Base-by-base conservation (phyloP, 192 early-diverging fungal species). In the Coemansia sp. region DNA sequence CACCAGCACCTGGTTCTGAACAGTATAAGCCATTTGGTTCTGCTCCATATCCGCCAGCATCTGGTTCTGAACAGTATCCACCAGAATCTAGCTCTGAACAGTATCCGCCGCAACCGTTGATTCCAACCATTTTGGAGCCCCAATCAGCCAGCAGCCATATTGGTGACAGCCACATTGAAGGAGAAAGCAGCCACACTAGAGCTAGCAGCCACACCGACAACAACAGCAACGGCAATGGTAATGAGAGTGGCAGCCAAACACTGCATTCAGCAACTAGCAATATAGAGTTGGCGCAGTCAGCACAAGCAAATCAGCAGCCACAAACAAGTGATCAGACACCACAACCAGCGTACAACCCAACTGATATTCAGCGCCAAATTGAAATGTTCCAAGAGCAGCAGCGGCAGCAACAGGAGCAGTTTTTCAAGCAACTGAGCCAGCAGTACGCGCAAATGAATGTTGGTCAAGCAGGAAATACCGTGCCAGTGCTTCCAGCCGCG, bases 361-460 rank as follows among this genome's bases (percentile, higher is more conserved):
- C 52, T 12, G 55, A 51, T 27, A 54, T 78, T 27, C 71, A 79
- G 58, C 59, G 68, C 52, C 76, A 79, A 38, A 70, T 79, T 1
- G 63, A 59, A 11, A 26, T 63, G 57, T 79, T 79, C 58, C 76
- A 79, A 67, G 71, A 73, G 64, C 76, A 79, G 62, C 76, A 79
- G 64, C 66, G 71, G 1, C 57, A 60, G 52, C 71, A 73, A 53
- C 76, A 79, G 64, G 61, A 79, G 41, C 65, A 66, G 71, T 79
- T 79, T 38, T 66, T 73, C 27, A 52, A 54, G 24, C 76, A 79
- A 48, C 58, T 79, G 7, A 54, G 54, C 19, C 62, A 68, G 60
- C 70, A 79, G 53, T 78, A 78, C 26, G 59, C 66, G 3, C 62
- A 58, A 23, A 64, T 78, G 65, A 27, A n/a, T 18, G 27, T 22